Conservation (phyloP, 176 grass and related monocot genomes). For the Oryza meridionalis region DNA sequence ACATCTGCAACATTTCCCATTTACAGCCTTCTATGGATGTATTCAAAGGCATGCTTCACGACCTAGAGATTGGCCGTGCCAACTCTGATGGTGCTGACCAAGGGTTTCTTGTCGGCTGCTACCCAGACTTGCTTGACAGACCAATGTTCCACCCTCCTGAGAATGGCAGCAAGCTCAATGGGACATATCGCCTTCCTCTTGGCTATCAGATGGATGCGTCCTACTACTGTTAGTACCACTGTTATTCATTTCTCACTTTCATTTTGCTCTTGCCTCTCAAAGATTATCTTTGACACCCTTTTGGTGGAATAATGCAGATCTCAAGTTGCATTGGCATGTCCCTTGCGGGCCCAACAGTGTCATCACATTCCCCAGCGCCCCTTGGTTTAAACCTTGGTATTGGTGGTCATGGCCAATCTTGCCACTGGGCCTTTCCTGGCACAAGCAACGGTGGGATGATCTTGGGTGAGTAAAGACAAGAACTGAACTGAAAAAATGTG, state of each 20-base stretch:
- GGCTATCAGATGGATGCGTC: constrained; percentile 99
- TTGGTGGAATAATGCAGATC: constrained; percentile 58
- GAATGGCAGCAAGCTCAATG: constrained; percentile 83
- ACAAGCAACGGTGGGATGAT: constrained; percentile 82
- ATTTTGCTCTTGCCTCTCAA: constrained; percentile 1
- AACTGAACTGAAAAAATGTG: constrained; percentile 1
- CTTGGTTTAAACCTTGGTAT: constrained; percentile 99
- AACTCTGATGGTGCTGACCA: constrained; percentile 95
- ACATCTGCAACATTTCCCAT: constrained; percentile 6
- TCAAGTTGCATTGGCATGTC: constrained; percentile 88
- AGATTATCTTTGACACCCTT: constrained; percentile 12
- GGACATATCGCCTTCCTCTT: constrained; percentile 88
- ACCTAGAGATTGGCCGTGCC: constrained; percentile 62
- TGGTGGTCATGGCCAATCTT: constrained; percentile 99
- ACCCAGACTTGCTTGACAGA: constrained; percentile 80
- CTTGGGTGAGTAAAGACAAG: constrained; percentile 70
- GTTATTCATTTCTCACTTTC: background rate
- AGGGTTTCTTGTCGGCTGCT: constrained; percentile 88
- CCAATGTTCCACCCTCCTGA: constrained; percentile 88
- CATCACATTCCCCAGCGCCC: constrained; percentile 94
- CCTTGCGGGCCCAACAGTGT: constrained; percentile 97
- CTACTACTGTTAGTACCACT: constrained; percentile 81
- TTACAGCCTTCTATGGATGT: constrained; percentile 92
- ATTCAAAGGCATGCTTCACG: constrained; percentile 91
- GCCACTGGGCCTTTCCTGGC: constrained; percentile 92